These are phyloP conservation scores for Lepraria neglecta DNA, from an alignment of 495 filamentous ascomycete species.

Conservation along the genomic window DNA sequence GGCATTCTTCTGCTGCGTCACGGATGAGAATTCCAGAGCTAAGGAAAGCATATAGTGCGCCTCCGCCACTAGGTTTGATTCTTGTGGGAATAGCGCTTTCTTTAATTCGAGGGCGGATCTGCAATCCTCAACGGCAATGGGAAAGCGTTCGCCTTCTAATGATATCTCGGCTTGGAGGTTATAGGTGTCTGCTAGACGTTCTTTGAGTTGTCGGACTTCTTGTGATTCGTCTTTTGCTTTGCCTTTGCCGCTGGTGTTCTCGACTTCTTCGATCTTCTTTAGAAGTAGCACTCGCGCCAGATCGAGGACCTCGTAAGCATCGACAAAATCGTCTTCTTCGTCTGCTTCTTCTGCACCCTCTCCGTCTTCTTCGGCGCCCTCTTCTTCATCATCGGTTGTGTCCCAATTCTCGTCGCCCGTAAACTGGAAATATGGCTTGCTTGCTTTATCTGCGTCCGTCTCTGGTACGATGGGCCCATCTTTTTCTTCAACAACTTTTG, in stretches of 20 bases:
- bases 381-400: conserved; percentile 65
- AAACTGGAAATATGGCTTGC: conserved; percentile 82
- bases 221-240: conserved; percentile 48
- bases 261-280: conserved; percentile 50
- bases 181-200: conserved; percentile 82
- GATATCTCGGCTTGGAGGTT: conserved; percentile 91
- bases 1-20: conserved; percentile 55
- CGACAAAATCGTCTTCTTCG: conserved; percentile 84
- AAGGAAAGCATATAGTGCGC: conserved; percentile 94
- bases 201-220: conserved; percentile 59
- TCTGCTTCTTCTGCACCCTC: conserved; percentile 51
- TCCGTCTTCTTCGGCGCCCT: conserved; percentile 40
- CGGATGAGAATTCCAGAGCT: conserved; percentile 85
- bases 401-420: conserved; percentile 91
- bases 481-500: conserved; percentile 39
- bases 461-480: conserved; percentile 37
- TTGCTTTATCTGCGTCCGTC: conserved; percentile 36
- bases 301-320: conserved; percentile 88
- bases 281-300: conserved; percentile 75
- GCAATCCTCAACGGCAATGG: conserved; percentile 72
- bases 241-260: conserved; percentile 40
- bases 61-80: conserved; percentile 81
- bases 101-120: conserved; percentile 69
- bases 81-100: conserved; percentile 63
- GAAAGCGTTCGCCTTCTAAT: conserved; percentile 85